phyloP scores from a whole-genome alignment of 1,139 yeast species.

The Debaryomyces sp. region DNA sequence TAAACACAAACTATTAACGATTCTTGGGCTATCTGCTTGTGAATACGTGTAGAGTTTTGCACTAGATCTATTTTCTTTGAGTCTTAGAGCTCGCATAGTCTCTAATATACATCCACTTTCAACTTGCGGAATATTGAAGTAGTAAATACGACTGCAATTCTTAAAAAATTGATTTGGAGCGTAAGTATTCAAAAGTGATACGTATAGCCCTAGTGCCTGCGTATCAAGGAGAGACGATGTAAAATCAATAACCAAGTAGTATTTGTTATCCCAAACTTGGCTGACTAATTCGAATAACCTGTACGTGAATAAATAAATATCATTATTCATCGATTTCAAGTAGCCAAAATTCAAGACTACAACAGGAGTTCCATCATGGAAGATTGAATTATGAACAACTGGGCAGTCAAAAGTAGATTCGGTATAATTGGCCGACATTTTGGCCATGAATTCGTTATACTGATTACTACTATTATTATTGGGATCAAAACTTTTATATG shows the following conservation, averaged over 20 bases:
- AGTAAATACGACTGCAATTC: conserved; percentile 60
- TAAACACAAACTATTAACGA: conserved; percentile 54
- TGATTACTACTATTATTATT: conserved; percentile 51
- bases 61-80: conserved; percentile 17
- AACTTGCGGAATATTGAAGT: conserved; percentile 60
- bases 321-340: conserved; percentile 45
- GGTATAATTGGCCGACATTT: conserved; percentile 59
- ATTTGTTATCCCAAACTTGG: conserved; percentile 75
- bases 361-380: conserved; percentile 74
- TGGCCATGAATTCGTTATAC: conserved; percentile 74
- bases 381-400: conserved; percentile 64
- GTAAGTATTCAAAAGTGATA: conserved; percentile 37
- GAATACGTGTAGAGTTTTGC: conserved; percentile 39
- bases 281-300: conserved; percentile 68
- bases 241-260: conserved; percentile 66
- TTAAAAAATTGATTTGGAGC: conserved; percentile 52
- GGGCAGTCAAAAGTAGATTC: conserved; percentile 46
- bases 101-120: conserved; percentile 37
- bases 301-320: conserved; percentile 60
- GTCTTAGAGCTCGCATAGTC: conserved; percentile 22
- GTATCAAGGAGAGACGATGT: conserved; percentile 53
- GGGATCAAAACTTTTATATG: conserved; percentile 44
- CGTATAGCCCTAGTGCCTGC: conserved; percentile 30
- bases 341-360: conserved; percentile 56
- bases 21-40: conserved; percentile 51